Conservation (phyloP, 495 filamentous ascomycete species). For the Aspergillus bertholletiae region DNA sequence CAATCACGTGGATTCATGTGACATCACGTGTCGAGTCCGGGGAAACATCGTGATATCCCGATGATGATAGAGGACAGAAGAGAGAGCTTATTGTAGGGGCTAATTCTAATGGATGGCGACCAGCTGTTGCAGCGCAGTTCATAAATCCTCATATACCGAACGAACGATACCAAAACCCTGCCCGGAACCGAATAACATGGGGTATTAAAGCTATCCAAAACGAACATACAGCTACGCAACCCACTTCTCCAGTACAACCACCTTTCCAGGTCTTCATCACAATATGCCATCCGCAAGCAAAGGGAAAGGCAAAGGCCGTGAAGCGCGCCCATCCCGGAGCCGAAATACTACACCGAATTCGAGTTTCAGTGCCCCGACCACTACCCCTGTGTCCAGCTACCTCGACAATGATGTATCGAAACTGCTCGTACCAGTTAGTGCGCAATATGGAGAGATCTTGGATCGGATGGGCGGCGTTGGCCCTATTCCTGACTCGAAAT, state of each 20-base stretch:
- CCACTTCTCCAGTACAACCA: not conserved
- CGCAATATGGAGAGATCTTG: conserved; percentile 70
- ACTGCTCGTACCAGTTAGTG: conserved; percentile 51
- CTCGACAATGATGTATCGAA: conserved; percentile 64
- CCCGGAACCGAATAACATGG: not conserved
- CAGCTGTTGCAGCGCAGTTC: not conserved
- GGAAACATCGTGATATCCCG: not conserved
- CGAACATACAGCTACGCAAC: not conserved
- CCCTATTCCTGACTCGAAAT: conserved; percentile 70
- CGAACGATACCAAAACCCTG: not conserved
- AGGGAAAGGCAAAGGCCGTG: conserved; percentile 73
- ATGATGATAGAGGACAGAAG: not conserved
- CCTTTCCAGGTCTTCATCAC: not conserved
- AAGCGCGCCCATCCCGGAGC: conserved; percentile 70
- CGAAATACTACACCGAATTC: conserved; percentile 83
- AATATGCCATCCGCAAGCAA: conserved; percentile 54
- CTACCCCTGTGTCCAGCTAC: conserved; percentile 48
- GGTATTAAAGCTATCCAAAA: not conserved
- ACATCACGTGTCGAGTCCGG: not conserved
- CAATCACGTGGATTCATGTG: not conserved
- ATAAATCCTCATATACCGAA: not conserved
- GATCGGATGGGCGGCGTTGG: conserved; percentile 61
- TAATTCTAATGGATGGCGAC: not conserved
- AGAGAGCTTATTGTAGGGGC: not conserved
- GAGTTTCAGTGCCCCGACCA: conserved; percentile 42